These are phyloP conservation scores for Clavariopsis aquatica DNA, from an alignment of 495 filamentous ascomycete genomes.

Conservation along the genomic window DNA sequence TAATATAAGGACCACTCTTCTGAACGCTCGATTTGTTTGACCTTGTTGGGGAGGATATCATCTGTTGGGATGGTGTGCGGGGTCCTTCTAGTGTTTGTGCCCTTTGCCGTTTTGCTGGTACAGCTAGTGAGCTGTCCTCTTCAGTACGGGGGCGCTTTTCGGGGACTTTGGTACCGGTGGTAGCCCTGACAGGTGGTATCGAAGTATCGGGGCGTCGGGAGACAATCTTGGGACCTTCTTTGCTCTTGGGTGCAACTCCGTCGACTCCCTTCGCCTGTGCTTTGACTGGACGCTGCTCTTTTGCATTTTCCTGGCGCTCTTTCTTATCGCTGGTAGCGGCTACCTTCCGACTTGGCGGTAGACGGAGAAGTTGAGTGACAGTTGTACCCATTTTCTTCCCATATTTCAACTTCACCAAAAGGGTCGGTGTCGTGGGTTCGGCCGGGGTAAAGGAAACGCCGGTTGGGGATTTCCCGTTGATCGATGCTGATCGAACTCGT, in stretches of 20 bases:
- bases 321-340: conserved; percentile 17
- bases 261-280: conserved; percentile 14
- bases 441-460: not conserved
- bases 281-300: conserved; percentile 13
- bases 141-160: conserved; percentile 35
- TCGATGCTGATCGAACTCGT: conserved; percentile 13
- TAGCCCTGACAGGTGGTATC: conserved; percentile 4
- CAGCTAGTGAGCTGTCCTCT: conserved; percentile 24
- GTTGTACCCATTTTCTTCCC: conserved; percentile 13
- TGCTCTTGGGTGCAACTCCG: conserved; percentile 10
- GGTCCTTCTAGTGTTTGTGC: conserved; percentile 21
- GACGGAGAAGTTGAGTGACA: conserved; percentile 21
- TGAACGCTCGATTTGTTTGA: conserved; percentile 38
- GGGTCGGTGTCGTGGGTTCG: conserved; percentile 2
- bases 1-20: conserved; percentile 26
- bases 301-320: conserved; percentile 24
- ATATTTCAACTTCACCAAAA: conserved; percentile 36
- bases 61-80: conserved; percentile 27
- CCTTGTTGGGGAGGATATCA: conserved; percentile 30
- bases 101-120: conserved; percentile 34
- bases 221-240: conserved; percentile 16
- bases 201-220: conserved; percentile 6
- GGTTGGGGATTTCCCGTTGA: conserved; percentile 21
- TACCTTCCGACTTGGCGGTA: conserved; percentile 16
- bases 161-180: conserved; percentile 4